Evolutionary conservation across 345 rosid species (phyloP), one percentile per base, ranked within the genome.

Genomic region (Boechera stricta): DNA sequence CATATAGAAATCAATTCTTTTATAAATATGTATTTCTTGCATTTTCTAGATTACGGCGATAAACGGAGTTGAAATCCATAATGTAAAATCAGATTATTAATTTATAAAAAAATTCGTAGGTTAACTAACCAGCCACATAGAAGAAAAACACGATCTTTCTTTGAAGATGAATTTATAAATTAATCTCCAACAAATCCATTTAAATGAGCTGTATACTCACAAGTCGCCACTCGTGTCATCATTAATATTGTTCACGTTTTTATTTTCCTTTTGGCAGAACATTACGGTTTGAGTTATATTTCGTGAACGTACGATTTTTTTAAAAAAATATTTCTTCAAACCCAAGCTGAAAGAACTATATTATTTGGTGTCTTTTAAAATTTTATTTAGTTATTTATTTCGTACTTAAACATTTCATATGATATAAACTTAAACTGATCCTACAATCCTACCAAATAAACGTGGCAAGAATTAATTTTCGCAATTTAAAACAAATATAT

Each of bases 231-330:
- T 71, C 80, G 80, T 77, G 80, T 52, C 33, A 35, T 53, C 75
- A 77, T 69, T 77, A 70, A 70, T 62, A 63, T 28, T 6, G 66
- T 70, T 77, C 80, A 77, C 80, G 75, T 54, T 54, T 45, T 10
- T 39, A 13, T 53, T 69, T 54, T 28, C 56, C 61, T 54, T 77
- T 63, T 53, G 69, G 48, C 48, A 54, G 48, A 69, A 51, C 56
- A 60, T 39, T 61, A 61, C 79, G 56, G 61, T 52, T 49, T 31
- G 28, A 48, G 62, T 67, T 76, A 61, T 26, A 61, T 42, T 52
- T 61, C 70, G 49, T 76, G 70, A 42, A 69, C n/a, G 5, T 60
- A n/a, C 52, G 39, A 35, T 10, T 36, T 28, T 67, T 48, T 5
- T 0, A 0, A 0, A 18, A 55, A 36, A 49, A 26, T 41, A 55